A percentile compares a stretch with the other conserved stretches of the same genome.
phyloP scores from a whole-genome alignment of 345 rosid genomes.

The Acer campestre region DNA sequence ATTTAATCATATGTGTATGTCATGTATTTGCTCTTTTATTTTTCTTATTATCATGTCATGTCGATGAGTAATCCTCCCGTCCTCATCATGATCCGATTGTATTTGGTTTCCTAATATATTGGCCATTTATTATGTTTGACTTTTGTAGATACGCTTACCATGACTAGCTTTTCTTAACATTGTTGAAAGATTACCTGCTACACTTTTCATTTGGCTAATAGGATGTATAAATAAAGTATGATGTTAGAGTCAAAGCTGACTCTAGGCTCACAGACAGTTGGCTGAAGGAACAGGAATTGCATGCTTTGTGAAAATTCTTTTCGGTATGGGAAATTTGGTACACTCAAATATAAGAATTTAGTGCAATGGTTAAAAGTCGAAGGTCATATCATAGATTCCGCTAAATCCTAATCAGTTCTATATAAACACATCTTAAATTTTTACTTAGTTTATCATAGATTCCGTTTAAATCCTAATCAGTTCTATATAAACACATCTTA shows the following conservation, averaged over 20 bases:
- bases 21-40: background rate
- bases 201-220: background rate
- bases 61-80: background rate
- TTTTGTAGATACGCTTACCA: background rate
- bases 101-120: background rate
- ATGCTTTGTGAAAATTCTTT: no score
- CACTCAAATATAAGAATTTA: no score
- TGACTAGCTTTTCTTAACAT: background rate
- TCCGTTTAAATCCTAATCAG: no score
- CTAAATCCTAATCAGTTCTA: no score
- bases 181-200: background rate
- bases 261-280: background rate
- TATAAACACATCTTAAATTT: no score
- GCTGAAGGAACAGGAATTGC: background rate
- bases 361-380: no score
- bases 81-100: background rate
- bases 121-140: background rate
- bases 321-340: no score
- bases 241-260: background rate
- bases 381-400: no score
- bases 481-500: no score
- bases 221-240: background rate
- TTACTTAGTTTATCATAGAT: no score
- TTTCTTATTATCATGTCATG: background rate
- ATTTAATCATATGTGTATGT: background rate